Conservation (phyloP, 2,329 filamentous ascomycete species). For the Colletotrichum costaricense region DNA sequence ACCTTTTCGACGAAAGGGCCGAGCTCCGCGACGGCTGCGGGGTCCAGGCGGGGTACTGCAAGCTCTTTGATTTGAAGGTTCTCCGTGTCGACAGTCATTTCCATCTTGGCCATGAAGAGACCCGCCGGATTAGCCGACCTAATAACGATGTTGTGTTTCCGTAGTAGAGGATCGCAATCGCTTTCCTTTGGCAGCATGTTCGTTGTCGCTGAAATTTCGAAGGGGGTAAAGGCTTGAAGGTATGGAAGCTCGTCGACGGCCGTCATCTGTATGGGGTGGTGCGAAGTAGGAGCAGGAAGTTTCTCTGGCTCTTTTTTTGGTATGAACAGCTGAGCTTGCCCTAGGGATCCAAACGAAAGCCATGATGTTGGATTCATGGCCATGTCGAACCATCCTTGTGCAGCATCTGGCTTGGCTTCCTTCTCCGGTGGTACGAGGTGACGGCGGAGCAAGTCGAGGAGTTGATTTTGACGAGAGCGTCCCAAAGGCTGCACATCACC, state of each 20-base stretch:
- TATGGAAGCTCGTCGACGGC: conserved; percentile 75
- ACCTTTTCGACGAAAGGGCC: conserved; percentile 62
- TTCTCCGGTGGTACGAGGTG: conserved; percentile 53
- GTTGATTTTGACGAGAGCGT: conserved; percentile 47
- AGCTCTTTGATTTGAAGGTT: conserved; percentile 64
- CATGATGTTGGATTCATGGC: conserved; percentile 64
- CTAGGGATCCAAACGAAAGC: conserved; percentile 60
- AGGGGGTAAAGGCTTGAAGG: conserved; percentile 76
- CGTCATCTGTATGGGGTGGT: conserved; percentile 72
- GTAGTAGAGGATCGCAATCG: conserved; percentile 51
- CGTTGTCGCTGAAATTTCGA: conserved; percentile 69
- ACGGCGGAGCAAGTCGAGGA: conserved; percentile 55
- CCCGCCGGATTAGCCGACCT: conserved; percentile 57
- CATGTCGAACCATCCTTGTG: conserved; percentile 57
- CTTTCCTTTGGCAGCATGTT: conserved; percentile 52
- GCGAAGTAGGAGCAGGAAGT: conserved; percentile 63
- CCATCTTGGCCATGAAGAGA: conserved; percentile 67
- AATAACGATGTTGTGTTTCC: conserved; percentile 68
- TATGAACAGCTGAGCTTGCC: conserved; percentile 39
- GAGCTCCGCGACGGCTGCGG: conserved; percentile 69
- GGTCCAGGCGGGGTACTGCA: conserved; percentile 65
- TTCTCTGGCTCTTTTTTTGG: conserved; percentile 44
- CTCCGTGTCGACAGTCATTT: conserved; percentile 68
- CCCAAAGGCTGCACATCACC: conserved; percentile 42
- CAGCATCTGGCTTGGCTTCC: conserved; percentile 42